These are phyloP conservation scores for Cruciata laevipes DNA, from an alignment of 257 asterid species.

Conservation along the genomic window DNA sequence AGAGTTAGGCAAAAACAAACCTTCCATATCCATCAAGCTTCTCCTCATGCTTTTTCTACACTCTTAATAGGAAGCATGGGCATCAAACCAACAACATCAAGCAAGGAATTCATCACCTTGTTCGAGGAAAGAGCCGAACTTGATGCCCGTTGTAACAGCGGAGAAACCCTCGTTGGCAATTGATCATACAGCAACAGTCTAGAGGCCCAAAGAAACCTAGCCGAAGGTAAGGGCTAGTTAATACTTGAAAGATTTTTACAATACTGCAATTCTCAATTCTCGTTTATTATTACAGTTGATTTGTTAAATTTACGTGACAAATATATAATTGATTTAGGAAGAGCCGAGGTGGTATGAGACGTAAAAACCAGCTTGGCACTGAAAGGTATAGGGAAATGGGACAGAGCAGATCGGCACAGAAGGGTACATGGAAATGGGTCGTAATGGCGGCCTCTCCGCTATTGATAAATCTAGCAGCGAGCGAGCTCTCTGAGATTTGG, in stretches of 20 bases:
- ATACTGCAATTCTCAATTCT: background rate
- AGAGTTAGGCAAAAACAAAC: too few relatives aligned
- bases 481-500: too few relatives aligned
- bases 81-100: too few relatives aligned
- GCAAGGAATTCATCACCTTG: constrained; percentile 35
- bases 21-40: too few relatives aligned
- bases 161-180: too few relatives aligned
- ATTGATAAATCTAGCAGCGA: constrained; percentile 40
- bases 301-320: background rate
- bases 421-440: constrained; percentile 63
- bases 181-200: too few relatives aligned
- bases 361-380: constrained; percentile 19
- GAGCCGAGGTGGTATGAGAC: constrained; percentile 67
- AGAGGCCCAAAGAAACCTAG: constrained; percentile 70
- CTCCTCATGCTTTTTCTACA: too few relatives aligned
- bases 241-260: too few relatives aligned
- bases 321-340: constrained; percentile 29
- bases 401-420: constrained; percentile 35
- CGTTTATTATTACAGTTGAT: background rate
- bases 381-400: constrained; percentile 60
- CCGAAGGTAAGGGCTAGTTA: constrained; percentile 45
- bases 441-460: constrained; percentile 53
- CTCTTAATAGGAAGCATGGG: too few relatives aligned
- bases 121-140: constrained; percentile 40
- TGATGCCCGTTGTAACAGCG: constrained; percentile 58